Percentiles rank a stretch among this genome's conserved stretches.
These are phyloP conservation scores for Kuraishia capsulata DNA, from an alignment of 805 yeast genomes.

Conservation along the genomic window DNA sequence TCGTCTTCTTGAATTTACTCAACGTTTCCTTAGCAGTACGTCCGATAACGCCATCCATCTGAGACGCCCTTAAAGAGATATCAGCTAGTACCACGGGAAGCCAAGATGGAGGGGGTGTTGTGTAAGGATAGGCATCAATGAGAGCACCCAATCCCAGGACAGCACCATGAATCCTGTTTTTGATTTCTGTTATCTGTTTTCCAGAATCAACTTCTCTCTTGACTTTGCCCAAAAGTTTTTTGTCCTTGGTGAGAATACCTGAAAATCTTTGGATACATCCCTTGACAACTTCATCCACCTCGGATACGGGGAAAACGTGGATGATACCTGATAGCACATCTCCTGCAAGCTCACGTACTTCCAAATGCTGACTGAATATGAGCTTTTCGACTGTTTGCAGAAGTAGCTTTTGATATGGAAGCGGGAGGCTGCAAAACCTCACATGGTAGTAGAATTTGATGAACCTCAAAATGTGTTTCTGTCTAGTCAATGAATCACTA, in stretches of 20 bases:
- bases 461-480: slow-evolving; percentile 63
- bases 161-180: slow-evolving; percentile 64
- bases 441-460: slow-evolving; percentile 64
- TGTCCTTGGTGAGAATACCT: slow-evolving; percentile 26
- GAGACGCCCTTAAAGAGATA: slow-evolving; percentile 62
- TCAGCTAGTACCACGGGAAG: slow-evolving; percentile 63
- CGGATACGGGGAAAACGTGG: slow-evolving; percentile 48
- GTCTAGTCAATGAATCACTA: slow-evolving; percentile 32
- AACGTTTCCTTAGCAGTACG: slow-evolving; percentile 74
- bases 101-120: slow-evolving; percentile 89
- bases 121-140: slow-evolving; percentile 82
- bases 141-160: slow-evolving; percentile 84
- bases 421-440: slow-evolving; percentile 46
- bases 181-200: slow-evolving; percentile 22
- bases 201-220: slow-evolving; percentile 14
- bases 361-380: slow-evolving; percentile 55
- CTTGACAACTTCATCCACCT: slow-evolving; percentile 30
- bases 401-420: slow-evolving; percentile 37
- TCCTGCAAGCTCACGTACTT: slow-evolving; percentile 69
- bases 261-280: slow-evolving; percentile 35
- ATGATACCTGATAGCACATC: slow-evolving; percentile 72
- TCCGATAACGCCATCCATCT: slow-evolving; percentile 72
- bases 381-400: slow-evolving; percentile 42
- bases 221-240: slow-evolving; percentile 10
- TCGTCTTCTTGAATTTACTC: slow-evolving; percentile 78